Conservation (phyloP, 441 rosid genomes). For the Euphorbia celastroides region DNA sequence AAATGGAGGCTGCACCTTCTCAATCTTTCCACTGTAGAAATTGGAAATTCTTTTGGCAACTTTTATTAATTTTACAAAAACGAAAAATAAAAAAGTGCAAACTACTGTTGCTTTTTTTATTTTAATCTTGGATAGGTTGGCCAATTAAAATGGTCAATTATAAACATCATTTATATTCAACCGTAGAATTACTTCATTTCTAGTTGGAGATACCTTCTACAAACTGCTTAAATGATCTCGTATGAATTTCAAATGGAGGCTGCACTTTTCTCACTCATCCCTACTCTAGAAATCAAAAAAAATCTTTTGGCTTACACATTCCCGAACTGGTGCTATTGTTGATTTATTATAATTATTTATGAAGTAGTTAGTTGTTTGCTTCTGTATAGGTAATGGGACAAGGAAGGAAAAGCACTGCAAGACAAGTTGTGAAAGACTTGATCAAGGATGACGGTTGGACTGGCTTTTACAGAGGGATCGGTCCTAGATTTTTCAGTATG, state of each 20-base stretch:
- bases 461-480: slow-evolving; percentile 83
- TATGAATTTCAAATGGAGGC: not conserved
- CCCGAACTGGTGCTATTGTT: too few species aligned
- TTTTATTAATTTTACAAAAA: too few species aligned
- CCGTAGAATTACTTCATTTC: not conserved
- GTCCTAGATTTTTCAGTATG: slow-evolving; percentile 93
- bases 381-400: slow-evolving; percentile 69
- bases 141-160: not conserved
- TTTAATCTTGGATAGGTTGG: not conserved
- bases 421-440: slow-evolving; percentile 59
- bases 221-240: not conserved
- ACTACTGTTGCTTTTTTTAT: not conserved
- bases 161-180: not conserved
- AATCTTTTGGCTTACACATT: not conserved
- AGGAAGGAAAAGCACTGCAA: slow-evolving; percentile 66
- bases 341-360: not conserved
- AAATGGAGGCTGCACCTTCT: too few species aligned
- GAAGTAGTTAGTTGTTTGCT: slow-evolving; percentile 9
- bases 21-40: too few species aligned
- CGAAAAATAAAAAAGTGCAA: not conserved
- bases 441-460: slow-evolving; percentile 89
- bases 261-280: too few species aligned
- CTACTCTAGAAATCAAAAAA: too few species aligned
- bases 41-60: too few species aligned
- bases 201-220: not conserved